Evolutionary conservation across 163 green algal genomes (phyloP).

Genomic region (Scenedesmus sp.): DNA sequence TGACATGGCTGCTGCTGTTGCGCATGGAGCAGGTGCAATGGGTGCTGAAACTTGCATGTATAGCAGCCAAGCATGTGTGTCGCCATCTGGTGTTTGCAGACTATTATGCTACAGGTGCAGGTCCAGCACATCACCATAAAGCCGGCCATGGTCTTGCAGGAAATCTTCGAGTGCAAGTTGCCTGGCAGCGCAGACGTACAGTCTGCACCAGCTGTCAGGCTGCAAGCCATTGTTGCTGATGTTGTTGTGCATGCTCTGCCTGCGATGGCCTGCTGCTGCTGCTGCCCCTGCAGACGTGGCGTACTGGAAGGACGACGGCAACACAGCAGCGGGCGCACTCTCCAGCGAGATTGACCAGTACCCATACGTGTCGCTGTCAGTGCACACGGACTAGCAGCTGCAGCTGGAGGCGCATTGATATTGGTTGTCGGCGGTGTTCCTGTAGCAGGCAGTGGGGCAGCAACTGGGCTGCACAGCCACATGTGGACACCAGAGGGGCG

Average conservation of each 20-base stretch:
- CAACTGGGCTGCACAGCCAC: background rate
- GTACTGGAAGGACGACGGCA: constrained; percentile 77
- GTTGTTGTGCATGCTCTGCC: background rate
- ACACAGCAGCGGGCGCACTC: constrained; percentile 41
- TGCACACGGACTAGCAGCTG: constrained; percentile 74
- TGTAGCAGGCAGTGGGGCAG: background rate
- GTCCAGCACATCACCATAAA: too few relatives aligned
- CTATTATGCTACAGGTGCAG: too few relatives aligned
- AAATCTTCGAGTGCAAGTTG: too few relatives aligned
- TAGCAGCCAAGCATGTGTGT: too few relatives aligned
- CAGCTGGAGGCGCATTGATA: background rate
- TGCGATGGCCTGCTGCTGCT: background rate
- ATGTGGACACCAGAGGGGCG: too few relatives aligned
- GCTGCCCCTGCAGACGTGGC: constrained; percentile 56
- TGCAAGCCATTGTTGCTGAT: background rate
- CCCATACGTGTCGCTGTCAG: constrained; percentile 91
- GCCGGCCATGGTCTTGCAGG: too few relatives aligned
- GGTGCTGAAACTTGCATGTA: too few relatives aligned
- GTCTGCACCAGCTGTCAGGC: too few relatives aligned
- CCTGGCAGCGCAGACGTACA: too few relatives aligned
- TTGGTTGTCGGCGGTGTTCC: background rate
- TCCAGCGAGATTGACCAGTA: constrained; percentile 67
- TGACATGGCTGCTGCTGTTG: background rate
- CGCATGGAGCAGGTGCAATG: background rate
- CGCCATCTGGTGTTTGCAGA: too few relatives aligned